Conservation (phyloP, 441 rosid genomes). For the Macaranga tanarius region DNA sequence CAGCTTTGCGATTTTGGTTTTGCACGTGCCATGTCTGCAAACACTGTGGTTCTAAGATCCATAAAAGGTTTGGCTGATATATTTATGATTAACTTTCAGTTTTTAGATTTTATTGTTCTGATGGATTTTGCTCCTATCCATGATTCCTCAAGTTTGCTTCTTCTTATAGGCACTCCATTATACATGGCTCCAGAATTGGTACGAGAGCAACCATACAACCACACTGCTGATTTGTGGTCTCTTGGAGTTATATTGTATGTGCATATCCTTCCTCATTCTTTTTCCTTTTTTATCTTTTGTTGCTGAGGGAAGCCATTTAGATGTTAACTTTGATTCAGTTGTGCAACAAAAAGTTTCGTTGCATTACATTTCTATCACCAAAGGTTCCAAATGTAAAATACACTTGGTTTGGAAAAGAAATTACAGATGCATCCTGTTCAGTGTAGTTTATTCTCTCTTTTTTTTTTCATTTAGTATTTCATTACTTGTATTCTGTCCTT, state of each 20-base stretch:
- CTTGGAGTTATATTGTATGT: constrained; percentile 97
- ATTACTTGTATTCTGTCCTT: not conserved
- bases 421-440: not conserved
- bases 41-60: constrained; percentile 94
- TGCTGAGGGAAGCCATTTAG: not conserved
- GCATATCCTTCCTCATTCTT: not conserved
- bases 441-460: not conserved
- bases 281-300: not conserved
- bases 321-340: constrained; percentile 2
- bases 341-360: not conserved
- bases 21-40: constrained; percentile 98
- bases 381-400: not conserved
- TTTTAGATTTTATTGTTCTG: not conserved
- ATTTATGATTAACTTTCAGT: not conserved
- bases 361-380: not conserved
- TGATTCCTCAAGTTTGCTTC: constrained; percentile 6
- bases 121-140: constrained; percentile 3
- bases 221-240: constrained; percentile 98
- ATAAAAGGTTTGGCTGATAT: constrained; percentile 67
- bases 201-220: constrained; percentile 96
- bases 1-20: constrained; percentile 99
- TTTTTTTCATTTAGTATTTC: not conserved
- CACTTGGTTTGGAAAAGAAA: not conserved
- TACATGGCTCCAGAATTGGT: constrained; percentile 99
- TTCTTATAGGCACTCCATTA: constrained; percentile 75